Percentiles rank a stretch among this genome's conserved stretches.
Conservation (phyloP, 768 basidiomycete species). For the Boletus rubescentipes region DNA sequence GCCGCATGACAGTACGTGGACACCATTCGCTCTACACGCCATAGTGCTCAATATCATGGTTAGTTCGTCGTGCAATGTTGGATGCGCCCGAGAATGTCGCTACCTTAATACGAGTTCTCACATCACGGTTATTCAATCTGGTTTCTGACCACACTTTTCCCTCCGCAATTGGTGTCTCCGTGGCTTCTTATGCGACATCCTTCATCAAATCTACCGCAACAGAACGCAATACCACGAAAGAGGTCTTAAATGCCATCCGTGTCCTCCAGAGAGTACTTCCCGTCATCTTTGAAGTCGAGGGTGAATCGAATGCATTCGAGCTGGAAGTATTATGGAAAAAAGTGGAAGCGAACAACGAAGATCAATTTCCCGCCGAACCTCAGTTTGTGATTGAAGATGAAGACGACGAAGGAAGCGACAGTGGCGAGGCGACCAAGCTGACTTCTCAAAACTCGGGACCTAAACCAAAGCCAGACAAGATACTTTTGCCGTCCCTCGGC, state of each 20-base stretch:
- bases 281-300: constrained; percentile 80
- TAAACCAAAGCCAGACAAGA: constrained; percentile 40
- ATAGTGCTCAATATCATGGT: constrained; percentile 7
- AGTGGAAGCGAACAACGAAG: constrained; percentile 45
- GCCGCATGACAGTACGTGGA: constrained; percentile 72
- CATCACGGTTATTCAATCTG: constrained; percentile 68
- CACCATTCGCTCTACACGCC: neutral
- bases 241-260: constrained; percentile 90
- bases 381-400: constrained; percentile 94
- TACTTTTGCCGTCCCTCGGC: constrained; percentile 69
- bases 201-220: constrained; percentile 59
- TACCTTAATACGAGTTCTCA: constrained; percentile 73
- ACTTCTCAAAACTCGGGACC: constrained; percentile 13
- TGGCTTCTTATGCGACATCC: constrained; percentile 66
- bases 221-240: constrained; percentile 73
- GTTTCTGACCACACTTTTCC: constrained; percentile 83
- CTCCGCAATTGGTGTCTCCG: constrained; percentile 49
- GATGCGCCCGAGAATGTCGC: constrained; percentile 86
- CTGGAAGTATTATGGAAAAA: constrained; percentile 81
- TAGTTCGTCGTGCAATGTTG: constrained; percentile 79
- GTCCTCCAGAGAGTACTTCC: constrained; percentile 88
- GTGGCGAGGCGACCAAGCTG: constrained; percentile 33
- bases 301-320: constrained; percentile 72
- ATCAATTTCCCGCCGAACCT: constrained; percentile 31
- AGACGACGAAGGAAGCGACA: constrained; percentile 49